Base-by-base conservation (phyloP, 306 rosid genomes). In the Sechiopsis laciniata region DNA sequence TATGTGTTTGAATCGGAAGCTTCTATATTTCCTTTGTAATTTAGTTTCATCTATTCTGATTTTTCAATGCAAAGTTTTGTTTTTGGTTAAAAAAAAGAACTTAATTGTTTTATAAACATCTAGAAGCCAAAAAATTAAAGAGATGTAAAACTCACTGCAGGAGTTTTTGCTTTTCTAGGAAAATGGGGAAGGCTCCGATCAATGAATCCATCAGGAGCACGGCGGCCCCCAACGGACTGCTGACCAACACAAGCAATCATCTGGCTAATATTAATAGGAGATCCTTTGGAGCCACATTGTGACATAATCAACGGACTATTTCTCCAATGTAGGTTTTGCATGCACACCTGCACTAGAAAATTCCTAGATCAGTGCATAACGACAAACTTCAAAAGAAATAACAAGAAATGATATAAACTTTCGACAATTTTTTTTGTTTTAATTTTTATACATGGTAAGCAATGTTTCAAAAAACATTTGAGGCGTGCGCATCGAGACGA, bases 161-260 rank as follows among this genome's bases (percentile, higher is more conserved):
- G 96, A 64, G 91, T 83, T 82, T 88, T 85, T 24, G 82, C 87
- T 55, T 80, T 81, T 78, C 85, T 86, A 63, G 82, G 95, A 75
- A 93, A 93, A 84, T 93, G 98, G 76, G 98, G 97, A 90, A 93
- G 98, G 74, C 94, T 90, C 58, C 97, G 96, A 78, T 90, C 98
- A 60, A 93, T 80, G 81, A 93, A 93, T 21, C 98, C 98, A 80
- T 90, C 85, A 57, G 96, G 91, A 62, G 96, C 97, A 78, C 98
- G 98, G 35, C 86, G 88, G 81, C 97, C 98, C 15, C 92, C 95
- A 57, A 93, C 98, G 8, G 90, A 82, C 73, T 93, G 98, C 76
- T 93, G 98, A 76, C 97, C 98, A 66, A 93, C 98, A 81, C 94
- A 88, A 17, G 97, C 97, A 86, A 90, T 83, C 98, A 93, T 93